Evolutionary conservation across 2,329 filamentous ascomycete genomes (phyloP).

Genomic region (Macroventuria anomochaeta): DNA sequence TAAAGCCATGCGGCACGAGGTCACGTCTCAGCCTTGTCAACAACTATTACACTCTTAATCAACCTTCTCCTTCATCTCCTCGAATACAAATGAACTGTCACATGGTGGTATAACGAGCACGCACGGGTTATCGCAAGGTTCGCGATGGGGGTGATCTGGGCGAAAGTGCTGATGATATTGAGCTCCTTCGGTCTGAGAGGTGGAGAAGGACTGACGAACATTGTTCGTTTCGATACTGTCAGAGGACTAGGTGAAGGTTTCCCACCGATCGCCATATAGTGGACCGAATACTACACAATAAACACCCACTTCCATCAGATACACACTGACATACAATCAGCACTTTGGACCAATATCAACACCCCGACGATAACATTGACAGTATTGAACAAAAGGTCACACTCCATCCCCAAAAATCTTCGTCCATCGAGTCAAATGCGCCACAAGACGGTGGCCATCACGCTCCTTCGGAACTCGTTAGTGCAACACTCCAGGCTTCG

Average conservation of each 20-base stretch:
- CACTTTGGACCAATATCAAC: background rate
- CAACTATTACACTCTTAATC: too few relatives aligned
- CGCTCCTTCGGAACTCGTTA: background rate
- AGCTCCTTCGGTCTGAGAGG: background rate
- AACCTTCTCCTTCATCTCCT: too few relatives aligned
- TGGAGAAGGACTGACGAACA: too few relatives aligned
- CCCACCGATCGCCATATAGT: too few relatives aligned
- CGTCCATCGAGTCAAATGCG: background rate
- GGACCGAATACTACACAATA: too few relatives aligned
- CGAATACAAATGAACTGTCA: background rate
- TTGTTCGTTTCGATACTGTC: too few relatives aligned
- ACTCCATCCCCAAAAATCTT: background rate
- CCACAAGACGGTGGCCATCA: background rate
- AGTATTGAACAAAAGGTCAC: background rate
- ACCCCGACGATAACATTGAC: background rate
- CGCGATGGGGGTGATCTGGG: background rate
- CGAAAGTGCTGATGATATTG: constrained; percentile 1
- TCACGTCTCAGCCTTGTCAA: too few relatives aligned
- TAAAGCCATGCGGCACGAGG: too few relatives aligned
- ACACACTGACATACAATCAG: background rate
- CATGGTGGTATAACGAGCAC: constrained; percentile 6
- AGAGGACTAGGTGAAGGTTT: too few relatives aligned
- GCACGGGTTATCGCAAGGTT: background rate
- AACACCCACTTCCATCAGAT: background rate
- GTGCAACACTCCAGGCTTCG: background rate